Base-by-base conservation (phyloP, 768 basidiomycete species). In the Melanogaster broomeanus region DNA sequence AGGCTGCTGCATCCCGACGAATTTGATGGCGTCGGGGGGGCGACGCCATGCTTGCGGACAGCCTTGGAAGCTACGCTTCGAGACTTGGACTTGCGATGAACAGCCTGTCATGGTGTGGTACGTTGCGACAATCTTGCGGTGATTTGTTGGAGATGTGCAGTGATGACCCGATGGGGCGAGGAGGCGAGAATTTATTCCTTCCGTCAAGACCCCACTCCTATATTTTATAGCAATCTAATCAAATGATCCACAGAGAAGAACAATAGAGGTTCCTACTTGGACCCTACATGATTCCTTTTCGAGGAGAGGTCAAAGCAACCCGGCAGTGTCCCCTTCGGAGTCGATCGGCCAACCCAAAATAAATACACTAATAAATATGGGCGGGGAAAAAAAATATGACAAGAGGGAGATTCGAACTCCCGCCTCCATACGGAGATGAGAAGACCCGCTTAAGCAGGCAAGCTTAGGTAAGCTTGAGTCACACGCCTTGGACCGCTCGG, bases 401-500 rank as follows among this genome's bases (percentile, higher is more conserved):
- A 67, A 65, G 64, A 65, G 65, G 64, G 64, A 67, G 64, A 67
- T 65, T 67, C 65, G 64, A 65, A 65, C 64, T 67, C 64, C 63
- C 65, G 63, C 65, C 63, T 47, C 65, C 65, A 62, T 67, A 22
- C 52, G 52, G 47, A 53, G 52, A 53, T 53, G 52, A 49, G 48
- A 53, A 53, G 31, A 53, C 52, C 52, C 42, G 38, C 52, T 9
- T 18, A 0, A 24, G 52, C 52, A 53, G 52, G 52, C 52, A 53
- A 53, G 52, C 52, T 45, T 34, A 37, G 35, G 10, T 37, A 13
- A 68, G 75, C 77, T 80, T 79, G 77, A 79, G 79, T 79, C 79
- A 80, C 78, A 79, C 78, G 78, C 78, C 79, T 77, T 79, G 67
- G 77, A 79, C 78, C 78, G 75, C 78, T 79, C 78, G 79, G 78